phyloP scores from a whole-genome alignment of 331 rosid species.

The Cydonia oblonga region DNA sequence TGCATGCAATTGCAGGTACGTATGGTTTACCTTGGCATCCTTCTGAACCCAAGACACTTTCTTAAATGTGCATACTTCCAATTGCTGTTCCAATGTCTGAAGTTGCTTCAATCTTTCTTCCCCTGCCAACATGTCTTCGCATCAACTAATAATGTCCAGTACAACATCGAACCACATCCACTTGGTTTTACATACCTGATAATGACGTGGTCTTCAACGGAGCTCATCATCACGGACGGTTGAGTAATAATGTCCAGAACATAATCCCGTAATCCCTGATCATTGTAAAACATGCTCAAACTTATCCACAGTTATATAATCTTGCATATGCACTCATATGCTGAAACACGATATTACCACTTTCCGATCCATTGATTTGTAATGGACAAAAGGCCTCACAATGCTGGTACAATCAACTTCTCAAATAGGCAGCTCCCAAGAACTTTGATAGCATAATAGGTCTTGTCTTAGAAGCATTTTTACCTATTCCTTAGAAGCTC shows the following conservation, averaged over 20 bases:
- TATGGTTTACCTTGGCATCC: neutral
- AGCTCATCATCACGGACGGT: neutral
- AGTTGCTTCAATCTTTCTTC: constrained; percentile 1
- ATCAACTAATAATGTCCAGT: neutral
- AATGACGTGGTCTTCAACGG: neutral
- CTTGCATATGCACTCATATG: neutral
- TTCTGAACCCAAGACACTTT: no score
- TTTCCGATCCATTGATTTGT: constrained; percentile 2
- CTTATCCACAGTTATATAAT: neutral
- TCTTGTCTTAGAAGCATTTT: neutral
- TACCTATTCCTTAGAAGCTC: constrained; percentile 11
- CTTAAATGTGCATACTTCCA: neutral
- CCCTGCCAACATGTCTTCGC: neutral
- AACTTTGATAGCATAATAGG: neutral
- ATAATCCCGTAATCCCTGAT: neutral
- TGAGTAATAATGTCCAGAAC: neutral
- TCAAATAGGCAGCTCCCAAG: constrained; percentile 6
- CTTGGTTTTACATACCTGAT: neutral
- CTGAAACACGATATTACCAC: constrained; percentile 1
- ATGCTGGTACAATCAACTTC: neutral
- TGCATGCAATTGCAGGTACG: neutral
- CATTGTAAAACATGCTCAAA: neutral
- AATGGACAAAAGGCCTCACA: neutral
- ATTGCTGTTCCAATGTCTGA: neutral
- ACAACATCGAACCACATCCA: neutral